Evolutionary conservation across 768 basidiomycete species (phyloP).

Genomic region (Phlebiopsis gigantea): DNA sequence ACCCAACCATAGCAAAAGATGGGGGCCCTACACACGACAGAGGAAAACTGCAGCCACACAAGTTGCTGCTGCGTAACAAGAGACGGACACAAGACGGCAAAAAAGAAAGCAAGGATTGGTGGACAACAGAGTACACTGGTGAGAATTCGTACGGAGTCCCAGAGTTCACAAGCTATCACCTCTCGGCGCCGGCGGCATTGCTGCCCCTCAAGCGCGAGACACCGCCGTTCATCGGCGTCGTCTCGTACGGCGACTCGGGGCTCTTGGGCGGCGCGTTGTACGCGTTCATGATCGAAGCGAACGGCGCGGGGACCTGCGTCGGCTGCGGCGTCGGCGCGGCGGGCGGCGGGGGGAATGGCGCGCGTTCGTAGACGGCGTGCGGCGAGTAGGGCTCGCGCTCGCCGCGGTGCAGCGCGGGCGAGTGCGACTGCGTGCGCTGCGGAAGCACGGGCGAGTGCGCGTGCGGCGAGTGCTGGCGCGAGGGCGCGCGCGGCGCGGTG

Average conservation of each 20-base stretch:
- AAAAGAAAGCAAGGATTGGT: not conserved
- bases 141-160: not conserved
- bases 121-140: not conserved
- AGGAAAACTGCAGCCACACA: not conserved
- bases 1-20: not conserved
- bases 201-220: conserved; percentile 4
- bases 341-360: conserved; percentile 20
- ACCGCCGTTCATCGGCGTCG: conserved; percentile 7
- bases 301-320: conserved; percentile 42
- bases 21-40: not conserved
- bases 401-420: conserved; percentile 24
- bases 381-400: conserved; percentile 19
- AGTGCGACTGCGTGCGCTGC: conserved; percentile 21
- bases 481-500: conserved; percentile 8
- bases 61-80: not conserved
- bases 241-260: conserved; percentile 12
- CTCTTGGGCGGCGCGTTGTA: conserved; percentile 37
- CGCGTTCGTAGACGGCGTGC: conserved; percentile 19
- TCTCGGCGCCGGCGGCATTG: not conserved
- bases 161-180: not conserved
- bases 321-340: conserved; percentile 16
- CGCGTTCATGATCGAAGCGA: conserved; percentile 71
- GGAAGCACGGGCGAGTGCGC: conserved; percentile 8
- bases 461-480: conserved; percentile 7
- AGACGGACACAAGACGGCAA: not conserved